Evolutionary conservation across 768 basidiomycete species (phyloP), one percentile per base, ranked within the genome.

Genomic region (Russula brevipes): DNA sequence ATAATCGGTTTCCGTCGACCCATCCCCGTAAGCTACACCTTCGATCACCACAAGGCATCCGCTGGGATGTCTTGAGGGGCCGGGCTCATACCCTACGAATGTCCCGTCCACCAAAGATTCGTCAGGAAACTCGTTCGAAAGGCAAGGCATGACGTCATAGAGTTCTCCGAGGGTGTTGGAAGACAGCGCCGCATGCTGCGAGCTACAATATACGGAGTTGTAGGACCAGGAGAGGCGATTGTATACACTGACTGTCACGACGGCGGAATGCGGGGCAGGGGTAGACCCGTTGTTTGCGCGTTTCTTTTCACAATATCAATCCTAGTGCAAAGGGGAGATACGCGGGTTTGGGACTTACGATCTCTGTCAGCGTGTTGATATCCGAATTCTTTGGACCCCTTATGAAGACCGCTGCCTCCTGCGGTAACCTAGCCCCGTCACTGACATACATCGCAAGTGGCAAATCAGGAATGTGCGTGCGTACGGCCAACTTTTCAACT

Each of bases 91-190:
- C 7, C 77, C 77, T 7, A 69, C 66, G 7, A 77, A 64, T 19
- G 69, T 64, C 5, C 71, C 77, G 2, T 73, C 65, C 24, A 69
- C 70, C 44, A 73, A 57, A 16, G 73, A 64, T 66, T 86, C 82
- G 36, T 70, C 67, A 0, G 80, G 78, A 30, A 83, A 72, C 45
- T 84, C 81, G 41, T 81, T 84, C 3, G 84, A 85, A 5, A 78
- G 70, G 66, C 91, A 92, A 24, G 85, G 83, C 33, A 93, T 80
- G 35, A 74, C 73, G 5, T 78, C 73, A 60, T 80, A 80, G 12
- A 92, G 71, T 64, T 90, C 86, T 19, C 78, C 80, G 3, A 94
- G 80, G 0, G 85, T 88, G 69, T 91, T 87, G 5, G 85, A 85
- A n/a, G 88, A 85, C 16, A 87, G 71, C 7, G 89, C 71, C 11